Base-by-base conservation (phyloP, 306 rosid species). In the Vigna angularis region DNA sequence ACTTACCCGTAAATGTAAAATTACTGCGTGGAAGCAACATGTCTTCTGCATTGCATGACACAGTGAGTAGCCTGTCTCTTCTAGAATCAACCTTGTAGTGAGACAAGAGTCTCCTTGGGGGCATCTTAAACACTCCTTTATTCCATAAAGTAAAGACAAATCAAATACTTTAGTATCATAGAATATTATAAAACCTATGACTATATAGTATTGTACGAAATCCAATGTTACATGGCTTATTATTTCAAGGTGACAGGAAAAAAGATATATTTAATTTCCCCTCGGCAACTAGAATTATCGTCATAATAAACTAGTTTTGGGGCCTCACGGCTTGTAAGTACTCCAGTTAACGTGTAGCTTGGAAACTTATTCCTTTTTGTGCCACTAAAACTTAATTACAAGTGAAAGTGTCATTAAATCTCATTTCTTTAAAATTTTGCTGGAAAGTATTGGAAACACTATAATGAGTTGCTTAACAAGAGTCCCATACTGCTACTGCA, bases 41-140 rank as follows among this genome's bases (percentile, higher is more conserved):
- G 52, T 95, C 98, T 74, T 95, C 98, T 26, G 98, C 95, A 53
- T 92, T 95, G 92, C 98, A 95, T 32, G 98, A 82, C 71, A 91
- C 86, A 4, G 88, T 84, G 18, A 92, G 91, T 20, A 95, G 90
- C 51, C 90, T 83, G 13, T 79, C 73, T 86, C 74, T 85, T 24
- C 78, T 56, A 5, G 88, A 80, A 63, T 95, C 98, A 14, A 92
- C 73, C 85, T 95, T 95, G 64, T 92, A 92, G 77, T 92, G 98
- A 66, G 98, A 92, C 89, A 95, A 79, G 40, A 95, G 77, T 44
- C 98, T 83, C 86, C 83, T 95, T 3, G 95, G 93, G 16, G 98
- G 96, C 98, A 95, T 92, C 88, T 91, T 91, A 57, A 95, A 95
- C 40, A 95, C 86, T 51, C 98, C 98, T 95, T 87, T 28, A 53